Conservation (phyloP, 2,329 filamentous ascomycete species). For the Ascochyta rabiei region DNA sequence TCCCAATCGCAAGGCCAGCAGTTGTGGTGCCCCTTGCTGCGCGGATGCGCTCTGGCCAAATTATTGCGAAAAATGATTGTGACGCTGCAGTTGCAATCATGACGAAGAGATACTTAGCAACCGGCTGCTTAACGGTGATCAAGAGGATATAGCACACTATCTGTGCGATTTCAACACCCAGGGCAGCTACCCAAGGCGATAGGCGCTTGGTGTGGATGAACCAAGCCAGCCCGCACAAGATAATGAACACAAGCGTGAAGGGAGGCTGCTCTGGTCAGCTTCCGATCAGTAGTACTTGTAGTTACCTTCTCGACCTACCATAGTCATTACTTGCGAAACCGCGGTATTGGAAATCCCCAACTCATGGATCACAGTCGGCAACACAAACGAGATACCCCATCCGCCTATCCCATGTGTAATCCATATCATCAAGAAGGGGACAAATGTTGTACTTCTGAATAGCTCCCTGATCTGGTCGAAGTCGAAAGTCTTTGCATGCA, state of each 20-base stretch:
- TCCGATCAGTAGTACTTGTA: background rate
- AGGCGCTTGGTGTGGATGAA: slow-evolving; percentile 30
- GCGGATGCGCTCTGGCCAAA: slow-evolving; percentile 52
- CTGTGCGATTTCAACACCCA: slow-evolving; percentile 39
- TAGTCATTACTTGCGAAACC: slow-evolving; percentile 31
- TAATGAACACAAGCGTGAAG: slow-evolving; percentile 31
- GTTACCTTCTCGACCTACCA: slow-evolving; percentile 22
- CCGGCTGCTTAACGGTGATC: slow-evolving; percentile 43
- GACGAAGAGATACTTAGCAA: slow-evolving; percentile 51
- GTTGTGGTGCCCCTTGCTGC: slow-evolving; percentile 49
- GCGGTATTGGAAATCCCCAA: slow-evolving; percentile 28
- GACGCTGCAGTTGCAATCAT: slow-evolving; percentile 50
- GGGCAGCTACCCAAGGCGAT: slow-evolving; percentile 29
- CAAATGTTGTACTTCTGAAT: slow-evolving; percentile 27
- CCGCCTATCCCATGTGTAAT: slow-evolving; percentile 32
- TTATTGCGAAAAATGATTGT: slow-evolving; percentile 49
- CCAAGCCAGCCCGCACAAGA: slow-evolving; percentile 24
- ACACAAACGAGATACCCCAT: slow-evolving; percentile 32
- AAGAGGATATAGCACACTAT: slow-evolving; percentile 51
- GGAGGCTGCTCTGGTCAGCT: slow-evolving; percentile 20
- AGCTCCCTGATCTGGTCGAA: slow-evolving; percentile 22
- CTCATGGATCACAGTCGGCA: slow-evolving; percentile 31
- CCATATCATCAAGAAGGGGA: slow-evolving; percentile 34
- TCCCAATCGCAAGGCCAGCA: slow-evolving; percentile 48
- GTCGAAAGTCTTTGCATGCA: slow-evolving; percentile 31